phyloP scores from a whole-genome alignment of 2,329 filamentous ascomycete species.

The Pseudogymnoascus sp. region DNA sequence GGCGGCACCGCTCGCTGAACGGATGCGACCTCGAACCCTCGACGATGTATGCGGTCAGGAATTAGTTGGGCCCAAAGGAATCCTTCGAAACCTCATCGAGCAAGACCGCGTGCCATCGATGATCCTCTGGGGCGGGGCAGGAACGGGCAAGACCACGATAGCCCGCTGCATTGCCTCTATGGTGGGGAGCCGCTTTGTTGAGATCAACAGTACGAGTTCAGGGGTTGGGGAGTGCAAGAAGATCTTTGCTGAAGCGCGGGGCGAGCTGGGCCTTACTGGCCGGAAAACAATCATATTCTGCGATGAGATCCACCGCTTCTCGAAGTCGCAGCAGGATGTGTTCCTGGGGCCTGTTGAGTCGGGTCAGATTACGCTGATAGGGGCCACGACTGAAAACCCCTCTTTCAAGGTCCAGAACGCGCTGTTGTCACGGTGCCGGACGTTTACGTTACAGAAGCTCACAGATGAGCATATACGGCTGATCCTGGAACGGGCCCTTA shows the following conservation, averaged over 20 bases:
- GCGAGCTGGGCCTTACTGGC: slow-evolving; percentile 71
- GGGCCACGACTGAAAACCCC: slow-evolving; percentile 94
- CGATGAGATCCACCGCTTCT: slow-evolving; percentile 72
- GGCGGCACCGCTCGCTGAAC: slow-evolving; percentile 79
- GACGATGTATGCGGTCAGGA: slow-evolving; percentile 89
- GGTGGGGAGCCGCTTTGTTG: slow-evolving; percentile 79
- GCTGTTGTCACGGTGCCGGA: slow-evolving; percentile 79
- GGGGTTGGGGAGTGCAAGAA: slow-evolving; percentile 89
- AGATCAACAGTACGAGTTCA: slow-evolving; percentile 87
- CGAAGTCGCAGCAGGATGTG: slow-evolving; percentile 87
- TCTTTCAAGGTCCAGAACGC: slow-evolving; percentile 88
- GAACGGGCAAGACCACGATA: slow-evolving; percentile 85
- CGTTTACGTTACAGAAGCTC: slow-evolving; percentile 76
- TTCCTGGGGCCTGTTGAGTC: slow-evolving; percentile 89
- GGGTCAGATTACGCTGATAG: slow-evolving; percentile 83
- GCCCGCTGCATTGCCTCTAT: slow-evolving; percentile 79
- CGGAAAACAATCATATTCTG: slow-evolving; percentile 94
- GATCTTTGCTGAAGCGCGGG: slow-evolving; percentile 75
- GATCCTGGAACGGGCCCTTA: slow-evolving; percentile 70
- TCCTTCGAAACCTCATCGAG: slow-evolving; percentile 80
- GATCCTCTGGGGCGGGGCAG: slow-evolving; percentile 82
- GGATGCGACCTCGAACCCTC: slow-evolving; percentile 77
- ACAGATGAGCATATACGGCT: slow-evolving; percentile 59
- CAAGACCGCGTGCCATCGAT: slow-evolving; percentile 82
- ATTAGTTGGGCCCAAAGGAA: slow-evolving; percentile 74